These are phyloP conservation scores for Fusarium sp. DNA, from an alignment of 2,329 filamentous ascomycete species.

Conservation along the genomic window DNA sequence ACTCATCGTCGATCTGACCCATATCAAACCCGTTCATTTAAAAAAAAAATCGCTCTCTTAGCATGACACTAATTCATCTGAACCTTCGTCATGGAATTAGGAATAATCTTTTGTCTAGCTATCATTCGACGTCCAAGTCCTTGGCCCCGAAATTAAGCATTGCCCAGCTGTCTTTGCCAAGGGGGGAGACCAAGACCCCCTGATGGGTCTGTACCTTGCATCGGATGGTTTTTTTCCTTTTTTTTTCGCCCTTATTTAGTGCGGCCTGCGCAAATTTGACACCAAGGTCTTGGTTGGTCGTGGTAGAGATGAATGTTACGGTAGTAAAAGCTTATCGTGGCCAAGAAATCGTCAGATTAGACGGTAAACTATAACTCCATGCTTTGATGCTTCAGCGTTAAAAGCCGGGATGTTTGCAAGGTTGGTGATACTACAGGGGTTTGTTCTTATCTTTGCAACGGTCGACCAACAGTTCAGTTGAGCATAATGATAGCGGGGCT, in stretches of 20 bases:
- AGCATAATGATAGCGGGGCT: neutral
- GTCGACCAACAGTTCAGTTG: constrained; percentile 1
- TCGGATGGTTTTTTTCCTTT: neutral
- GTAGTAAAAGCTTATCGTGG: constrained; percentile 21
- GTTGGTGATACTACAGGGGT: constrained; percentile 1
- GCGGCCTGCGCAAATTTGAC: constrained; percentile 4
- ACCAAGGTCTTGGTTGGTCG: neutral
- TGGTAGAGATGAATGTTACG: constrained; percentile 2
- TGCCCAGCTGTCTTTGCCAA: constrained; percentile 27
- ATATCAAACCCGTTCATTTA: neutral
- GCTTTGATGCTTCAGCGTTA: neutral
- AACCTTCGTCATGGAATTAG: neutral
- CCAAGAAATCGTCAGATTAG: neutral
- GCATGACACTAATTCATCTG: constrained; percentile 19
- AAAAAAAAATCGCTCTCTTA: neutral
- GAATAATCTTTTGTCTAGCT: neutral
- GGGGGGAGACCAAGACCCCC: constrained; percentile 1
- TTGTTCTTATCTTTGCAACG: constrained; percentile 7
- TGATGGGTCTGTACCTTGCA: constrained; percentile 21
- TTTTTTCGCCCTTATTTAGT: neutral
- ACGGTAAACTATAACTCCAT: neutral
- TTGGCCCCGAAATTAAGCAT: constrained; percentile 34
- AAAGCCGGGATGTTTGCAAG: constrained; percentile 9
- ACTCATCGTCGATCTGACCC: constrained; percentile 21
- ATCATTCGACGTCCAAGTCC: neutral